Percentiles rank a stretch among this genome's conserved stretches.
phyloP scores from a whole-genome alignment of 495 filamentous ascomycete species.

The Sphaerosporella brunnea region DNA sequence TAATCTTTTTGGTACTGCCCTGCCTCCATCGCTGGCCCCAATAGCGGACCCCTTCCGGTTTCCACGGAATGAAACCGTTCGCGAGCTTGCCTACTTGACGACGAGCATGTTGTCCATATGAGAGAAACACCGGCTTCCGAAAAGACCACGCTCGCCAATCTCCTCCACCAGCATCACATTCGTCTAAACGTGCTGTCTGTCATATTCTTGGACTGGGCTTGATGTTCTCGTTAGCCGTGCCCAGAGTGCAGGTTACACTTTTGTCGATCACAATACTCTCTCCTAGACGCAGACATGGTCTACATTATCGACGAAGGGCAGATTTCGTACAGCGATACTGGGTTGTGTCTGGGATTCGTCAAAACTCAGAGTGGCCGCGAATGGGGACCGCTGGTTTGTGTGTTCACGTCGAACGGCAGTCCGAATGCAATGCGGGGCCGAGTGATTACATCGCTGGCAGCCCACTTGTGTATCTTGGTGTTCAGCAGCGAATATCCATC shows the following conservation, averaged over 20 bases:
- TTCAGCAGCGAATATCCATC: slow-evolving; percentile 12
- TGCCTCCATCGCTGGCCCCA: not conserved
- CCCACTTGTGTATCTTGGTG: slow-evolving; percentile 3
- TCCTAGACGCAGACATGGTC: slow-evolving; percentile 5
- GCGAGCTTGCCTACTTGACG: not conserved
- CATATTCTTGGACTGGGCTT: not conserved
- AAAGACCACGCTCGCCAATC: slow-evolving; percentile 1
- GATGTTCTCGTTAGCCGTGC: not conserved
- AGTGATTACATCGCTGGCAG: not conserved
- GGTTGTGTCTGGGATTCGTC: slow-evolving; percentile 13
- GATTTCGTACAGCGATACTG: slow-evolving; percentile 12
- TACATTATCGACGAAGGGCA: slow-evolving; percentile 21
- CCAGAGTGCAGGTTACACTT: not conserved
- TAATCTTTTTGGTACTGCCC: not conserved
- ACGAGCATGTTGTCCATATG: not conserved
- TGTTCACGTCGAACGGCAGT: slow-evolving; percentile 20
- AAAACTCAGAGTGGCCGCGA: slow-evolving; percentile 13
- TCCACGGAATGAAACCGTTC: not conserved
- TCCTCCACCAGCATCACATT: not conserved
- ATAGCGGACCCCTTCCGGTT: not conserved
- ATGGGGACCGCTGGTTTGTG: slow-evolving; percentile 12
- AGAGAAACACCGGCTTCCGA: slow-evolving; percentile 3
- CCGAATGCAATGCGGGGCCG: slow-evolving; percentile 7
- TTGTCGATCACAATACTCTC: not conserved
- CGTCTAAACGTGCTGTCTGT: not conserved